These are phyloP conservation scores for Calonectria pteridis DNA, from an alignment of 2,329 filamentous ascomycete species.

Conservation along the genomic window DNA sequence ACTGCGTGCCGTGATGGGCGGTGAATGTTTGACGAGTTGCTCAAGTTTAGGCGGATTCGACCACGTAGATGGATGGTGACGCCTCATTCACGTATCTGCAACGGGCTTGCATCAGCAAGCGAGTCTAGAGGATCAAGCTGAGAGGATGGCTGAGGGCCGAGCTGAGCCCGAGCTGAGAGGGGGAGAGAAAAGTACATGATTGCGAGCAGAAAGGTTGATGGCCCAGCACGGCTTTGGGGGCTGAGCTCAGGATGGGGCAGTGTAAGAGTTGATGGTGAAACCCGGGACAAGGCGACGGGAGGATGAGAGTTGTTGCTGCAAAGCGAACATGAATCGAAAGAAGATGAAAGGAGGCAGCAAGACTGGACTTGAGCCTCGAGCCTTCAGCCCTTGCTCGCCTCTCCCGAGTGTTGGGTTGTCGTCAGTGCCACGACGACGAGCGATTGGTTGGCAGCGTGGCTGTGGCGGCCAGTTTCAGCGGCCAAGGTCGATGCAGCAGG, in stretches of 20 bases:
- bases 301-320: background rate
- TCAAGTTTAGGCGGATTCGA: background rate
- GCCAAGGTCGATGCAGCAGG: constrained; percentile 5
- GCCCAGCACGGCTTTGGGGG: background rate
- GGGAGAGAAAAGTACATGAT: background rate
- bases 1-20: constrained; percentile 10
- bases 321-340: too few species aligned
- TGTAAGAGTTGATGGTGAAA: constrained; percentile 7
- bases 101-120: background rate
- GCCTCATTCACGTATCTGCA: background rate
- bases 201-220: background rate
- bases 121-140: constrained; percentile 15
- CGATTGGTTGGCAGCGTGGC: constrained; percentile 20
- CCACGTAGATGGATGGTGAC: background rate
- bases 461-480: constrained; percentile 17
- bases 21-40: background rate
- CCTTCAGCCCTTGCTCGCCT: background rate
- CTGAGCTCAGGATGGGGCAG: constrained; percentile 13
- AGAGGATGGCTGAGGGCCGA: constrained; percentile 4
- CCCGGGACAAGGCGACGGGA: background rate
- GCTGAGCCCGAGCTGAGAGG: background rate
- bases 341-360: background rate
- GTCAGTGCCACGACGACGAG: background rate
- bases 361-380: background rate
- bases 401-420: background rate